Base-by-base conservation (phyloP, 441 rosid species). In the Brassica hybrid region DNA sequence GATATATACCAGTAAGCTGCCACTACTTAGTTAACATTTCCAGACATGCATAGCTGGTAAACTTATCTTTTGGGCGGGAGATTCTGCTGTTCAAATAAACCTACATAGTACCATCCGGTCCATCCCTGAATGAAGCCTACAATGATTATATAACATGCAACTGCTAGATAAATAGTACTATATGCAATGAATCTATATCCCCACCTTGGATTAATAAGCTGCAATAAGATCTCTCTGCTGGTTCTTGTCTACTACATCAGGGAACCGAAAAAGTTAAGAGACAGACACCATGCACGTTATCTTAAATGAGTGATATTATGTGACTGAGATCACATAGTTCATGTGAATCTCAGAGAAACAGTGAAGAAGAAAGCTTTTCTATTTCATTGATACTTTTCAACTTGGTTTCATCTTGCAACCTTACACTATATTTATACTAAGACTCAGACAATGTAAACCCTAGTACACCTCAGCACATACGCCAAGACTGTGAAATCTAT, bases 241-340 rank as follows among this genome's bases (percentile, higher is more conserved):
- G 6, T 34, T 23, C 13, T 52, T 23, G 70, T 67, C 11, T 48
- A 23, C 1, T n/a, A 4, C 36, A 23, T 14, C 23, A 48, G 41
- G 71, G 41, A 50, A 67, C 61, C 18, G 8, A 50, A 7, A 14
- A 52, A 52, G 1, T 52, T 16, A 52, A 52, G 18, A 14, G 18
- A 50, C 5, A 70, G 5, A 38, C 7, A 6, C 4, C 2, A 38
- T n/a, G 57, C 13, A 59, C 62, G 38, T 65, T 72, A 41, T 72
- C 72, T 72, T 77, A 58, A 65, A 71, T 65, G 65, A 59, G 65
- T 60, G 54, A 34, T 30, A 19, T 71, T 27, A 56, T 71, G 23
- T 50, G 38, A 27, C 43, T 41, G 43, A 23, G 41, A 65, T 38
- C 30, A 76, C n/a, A 27, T 25, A 43, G 18, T 70, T 70, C 75